Percentiles rank a stretch among this genome's conserved stretches.
These are phyloP conservation scores for Fusarium cicatricum DNA, from an alignment of 2,329 filamentous ascomycete species.

Conservation along the genomic window DNA sequence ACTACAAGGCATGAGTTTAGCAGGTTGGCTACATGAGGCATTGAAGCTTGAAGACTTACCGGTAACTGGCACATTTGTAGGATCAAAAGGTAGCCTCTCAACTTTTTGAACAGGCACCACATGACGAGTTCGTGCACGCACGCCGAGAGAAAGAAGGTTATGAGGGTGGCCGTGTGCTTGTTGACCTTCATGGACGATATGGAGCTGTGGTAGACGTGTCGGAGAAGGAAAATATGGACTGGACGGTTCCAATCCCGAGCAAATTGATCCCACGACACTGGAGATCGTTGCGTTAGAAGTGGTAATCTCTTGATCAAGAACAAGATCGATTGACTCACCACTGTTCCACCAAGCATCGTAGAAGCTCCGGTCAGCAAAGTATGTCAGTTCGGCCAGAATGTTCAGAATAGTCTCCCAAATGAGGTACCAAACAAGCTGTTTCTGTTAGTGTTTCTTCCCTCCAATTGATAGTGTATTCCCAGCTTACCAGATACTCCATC, in stretches of 20 bases:
- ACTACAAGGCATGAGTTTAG: slow-evolving; percentile 42
- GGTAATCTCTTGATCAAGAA: not conserved
- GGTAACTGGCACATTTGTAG: slow-evolving; percentile 79
- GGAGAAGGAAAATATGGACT: slow-evolving; percentile 78
- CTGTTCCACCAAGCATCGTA: slow-evolving; percentile 72
- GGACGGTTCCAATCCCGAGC: slow-evolving; percentile 82
- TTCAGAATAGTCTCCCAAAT: slow-evolving; percentile 83
- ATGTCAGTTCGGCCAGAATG: slow-evolving; percentile 77
- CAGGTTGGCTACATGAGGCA: not conserved
- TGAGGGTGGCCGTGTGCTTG: slow-evolving; percentile 75
- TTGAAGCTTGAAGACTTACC: slow-evolving; percentile 43
- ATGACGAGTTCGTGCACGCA: slow-evolving; percentile 80
- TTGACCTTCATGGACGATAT: slow-evolving; percentile 77
- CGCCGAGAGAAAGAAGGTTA: slow-evolving; percentile 77
- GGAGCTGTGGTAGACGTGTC: slow-evolving; percentile 81
- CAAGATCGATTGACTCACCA: slow-evolving; percentile 44
- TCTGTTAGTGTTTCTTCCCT: slow-evolving; percentile 5
- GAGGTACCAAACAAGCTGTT: slow-evolving; percentile 75
- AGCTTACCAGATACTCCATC: slow-evolving; percentile 72
- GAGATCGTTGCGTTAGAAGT: slow-evolving; percentile 2
- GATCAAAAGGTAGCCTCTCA: slow-evolving; percentile 76
- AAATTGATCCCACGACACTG: slow-evolving; percentile 76
- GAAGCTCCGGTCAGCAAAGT: slow-evolving; percentile 80
- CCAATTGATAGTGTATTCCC: not conserved
- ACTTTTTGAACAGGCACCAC: slow-evolving; percentile 82